Conservation (phyloP, 805 yeast species). For the Saccharomyces eubayanus region DNA sequence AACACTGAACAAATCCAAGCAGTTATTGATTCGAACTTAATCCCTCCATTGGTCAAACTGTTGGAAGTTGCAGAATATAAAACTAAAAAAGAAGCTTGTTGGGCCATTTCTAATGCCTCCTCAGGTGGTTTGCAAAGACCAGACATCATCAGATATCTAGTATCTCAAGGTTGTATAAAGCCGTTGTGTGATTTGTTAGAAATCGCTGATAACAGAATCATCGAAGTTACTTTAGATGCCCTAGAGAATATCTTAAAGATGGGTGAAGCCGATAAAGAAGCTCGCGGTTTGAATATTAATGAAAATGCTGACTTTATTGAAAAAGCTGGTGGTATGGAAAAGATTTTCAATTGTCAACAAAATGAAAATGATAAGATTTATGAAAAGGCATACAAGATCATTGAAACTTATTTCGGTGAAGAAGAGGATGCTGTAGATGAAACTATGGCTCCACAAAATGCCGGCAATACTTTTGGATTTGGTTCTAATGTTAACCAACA, state of each 20-base stretch:
- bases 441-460: slow-evolving; percentile 65
- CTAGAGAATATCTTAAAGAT: slow-evolving; percentile 86
- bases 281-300: slow-evolving; percentile 59
- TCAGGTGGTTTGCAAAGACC: slow-evolving; percentile 91
- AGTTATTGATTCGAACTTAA: slow-evolving; percentile 86
- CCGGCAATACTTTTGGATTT: slow-evolving; percentile 82
- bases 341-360: slow-evolving; percentile 85
- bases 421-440: slow-evolving; percentile 71
- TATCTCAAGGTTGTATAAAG: slow-evolving; percentile 91
- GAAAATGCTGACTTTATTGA: slow-evolving; percentile 88
- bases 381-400: slow-evolving; percentile 80
- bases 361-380: slow-evolving; percentile 89
- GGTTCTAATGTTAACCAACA: slow-evolving; percentile 60
- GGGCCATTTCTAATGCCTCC: slow-evolving; percentile 98
- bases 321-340: slow-evolving; percentile 98
- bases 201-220: slow-evolving; percentile 82
- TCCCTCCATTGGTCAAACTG: slow-evolving; percentile 80
- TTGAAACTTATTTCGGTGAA: slow-evolving; percentile 83
- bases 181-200: slow-evolving; percentile 89
- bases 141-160: slow-evolving; percentile 87
- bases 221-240: slow-evolving; percentile 92
- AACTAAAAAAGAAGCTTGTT: slow-evolving; percentile 97
- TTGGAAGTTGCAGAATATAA: slow-evolving; percentile 84
- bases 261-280: slow-evolving; percentile 88
- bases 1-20: slow-evolving; percentile 93